phyloP scores from a whole-genome alignment of 495 filamentous ascomycete species.

The Xylaria flabelliformis region DNA sequence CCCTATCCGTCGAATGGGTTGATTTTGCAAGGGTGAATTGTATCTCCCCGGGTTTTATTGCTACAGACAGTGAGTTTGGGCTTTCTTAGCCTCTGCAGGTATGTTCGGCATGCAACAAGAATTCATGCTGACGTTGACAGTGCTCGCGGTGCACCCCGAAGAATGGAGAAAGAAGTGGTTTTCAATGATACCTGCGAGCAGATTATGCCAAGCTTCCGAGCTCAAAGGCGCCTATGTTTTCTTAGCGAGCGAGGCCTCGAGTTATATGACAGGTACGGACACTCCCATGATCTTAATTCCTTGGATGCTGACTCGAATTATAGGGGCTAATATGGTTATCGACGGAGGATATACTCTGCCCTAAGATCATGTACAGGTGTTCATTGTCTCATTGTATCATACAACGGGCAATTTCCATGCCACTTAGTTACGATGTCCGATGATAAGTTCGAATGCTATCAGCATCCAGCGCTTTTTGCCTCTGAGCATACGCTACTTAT shows the following conservation, averaged over 20 bases:
- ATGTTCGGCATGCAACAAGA: not conserved
- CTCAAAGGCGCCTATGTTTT: slow-evolving; percentile 74
- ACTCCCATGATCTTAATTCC: not conserved
- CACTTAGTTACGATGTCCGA: not conserved
- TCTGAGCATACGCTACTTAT: no score
- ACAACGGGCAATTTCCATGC: not conserved
- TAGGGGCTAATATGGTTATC: slow-evolving; percentile 37
- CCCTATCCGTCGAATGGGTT: slow-evolving; percentile 59
- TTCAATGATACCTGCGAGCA: slow-evolving; percentile 35
- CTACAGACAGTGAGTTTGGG: slow-evolving; percentile 35
- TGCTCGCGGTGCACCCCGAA: slow-evolving; percentile 34
- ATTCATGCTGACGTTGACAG: slow-evolving; percentile 26
- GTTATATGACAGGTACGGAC: slow-evolving; percentile 38
- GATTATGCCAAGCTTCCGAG: slow-evolving; percentile 63
- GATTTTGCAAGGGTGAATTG: slow-evolving; percentile 64
- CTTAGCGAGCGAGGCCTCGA: slow-evolving; percentile 65
- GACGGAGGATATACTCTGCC: slow-evolving; percentile 58
- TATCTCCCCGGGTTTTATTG: slow-evolving; percentile 57
- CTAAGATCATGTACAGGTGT: slow-evolving; percentile 29
- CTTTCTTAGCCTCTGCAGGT: not conserved
- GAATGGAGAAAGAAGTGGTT: slow-evolving; percentile 37
- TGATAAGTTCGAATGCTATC: no score
- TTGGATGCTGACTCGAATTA: not conserved
- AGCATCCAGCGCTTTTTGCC: no score
- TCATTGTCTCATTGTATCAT: not conserved